These are phyloP conservation scores for Pilaira anomala DNA, from an alignment of 192 early-diverging fungal species.

Conservation along the genomic window DNA sequence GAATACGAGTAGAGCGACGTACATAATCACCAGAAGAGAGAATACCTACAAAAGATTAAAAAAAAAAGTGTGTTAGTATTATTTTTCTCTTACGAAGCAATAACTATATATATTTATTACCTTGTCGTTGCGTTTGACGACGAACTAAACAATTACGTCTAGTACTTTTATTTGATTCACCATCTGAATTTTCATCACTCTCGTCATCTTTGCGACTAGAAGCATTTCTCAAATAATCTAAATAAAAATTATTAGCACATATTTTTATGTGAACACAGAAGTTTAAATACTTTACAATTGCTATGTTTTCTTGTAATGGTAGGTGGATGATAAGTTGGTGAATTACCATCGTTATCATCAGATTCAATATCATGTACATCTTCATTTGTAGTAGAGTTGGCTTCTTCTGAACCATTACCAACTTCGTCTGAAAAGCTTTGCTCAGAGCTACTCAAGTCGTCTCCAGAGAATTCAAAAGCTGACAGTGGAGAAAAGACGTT, in stretches of 20 bases:
- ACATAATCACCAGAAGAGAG: constrained; percentile 11
- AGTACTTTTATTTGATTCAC: neutral
- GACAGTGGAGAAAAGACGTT: neutral
- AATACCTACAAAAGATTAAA: neutral
- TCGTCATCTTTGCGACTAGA: too few species aligned
- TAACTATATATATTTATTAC: too few species aligned
- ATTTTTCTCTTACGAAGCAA: too few species aligned
- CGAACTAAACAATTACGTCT: neutral
- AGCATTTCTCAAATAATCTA: constrained; percentile 1
- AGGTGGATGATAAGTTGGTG: neutral
- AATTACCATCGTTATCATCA: constrained; percentile 10
- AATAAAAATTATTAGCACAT: too few species aligned
- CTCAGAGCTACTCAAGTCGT: neutral
- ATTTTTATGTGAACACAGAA: too few species aligned
- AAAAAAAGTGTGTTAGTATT: too few species aligned
- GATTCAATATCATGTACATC: neutral
- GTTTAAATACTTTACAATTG: neutral
- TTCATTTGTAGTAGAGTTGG: constrained; percentile 6
- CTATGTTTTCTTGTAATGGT: neutral
- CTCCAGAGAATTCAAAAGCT: neutral
- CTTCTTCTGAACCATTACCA: neutral
- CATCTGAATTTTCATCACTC: neutral
- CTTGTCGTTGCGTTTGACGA: too few species aligned
- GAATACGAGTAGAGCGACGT: constrained; percentile 37
- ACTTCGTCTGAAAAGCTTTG: neutral